phyloP scores from a whole-genome alignment of 116 monocot genomes.

The Trichopus zeylanicus region DNA sequence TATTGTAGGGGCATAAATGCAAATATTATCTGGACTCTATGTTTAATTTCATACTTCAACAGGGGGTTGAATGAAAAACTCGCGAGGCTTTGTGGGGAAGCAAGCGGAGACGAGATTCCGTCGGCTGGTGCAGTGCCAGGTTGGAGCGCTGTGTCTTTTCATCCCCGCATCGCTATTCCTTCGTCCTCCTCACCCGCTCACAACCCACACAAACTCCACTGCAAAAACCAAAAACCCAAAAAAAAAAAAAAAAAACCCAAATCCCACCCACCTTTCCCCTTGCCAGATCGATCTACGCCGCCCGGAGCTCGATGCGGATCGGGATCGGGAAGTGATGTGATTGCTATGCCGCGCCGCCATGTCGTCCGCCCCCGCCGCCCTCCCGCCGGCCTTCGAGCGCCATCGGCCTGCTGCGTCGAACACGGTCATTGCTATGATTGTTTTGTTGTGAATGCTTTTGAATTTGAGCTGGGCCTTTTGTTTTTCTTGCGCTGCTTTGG shows the following conservation, averaged over 20 bases:
- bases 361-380: conserved; percentile 60
- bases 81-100: conserved; percentile 1
- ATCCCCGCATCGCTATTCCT: not conserved
- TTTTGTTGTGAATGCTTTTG: not conserved
- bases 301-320: too few species aligned
- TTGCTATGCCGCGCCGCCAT: too few species aligned
- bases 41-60: too few species aligned
- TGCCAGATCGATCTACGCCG: too few species aligned
- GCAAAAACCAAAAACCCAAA: too few species aligned
- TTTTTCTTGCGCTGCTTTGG: not conserved
- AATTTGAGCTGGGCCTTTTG: not conserved
- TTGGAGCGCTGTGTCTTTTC: not conserved
- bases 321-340: too few species aligned
- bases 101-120: not conserved
- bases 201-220: too few species aligned
- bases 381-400: conserved; percentile 53
- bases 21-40: too few species aligned
- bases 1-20: too few species aligned
- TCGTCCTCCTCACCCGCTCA: not conserved
- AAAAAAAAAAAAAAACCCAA: too few species aligned
- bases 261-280: too few species aligned
- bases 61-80: not conserved
- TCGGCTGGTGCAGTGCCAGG: conserved; percentile 1
- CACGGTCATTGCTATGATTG: conserved; percentile 29
- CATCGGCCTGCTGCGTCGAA: conserved; percentile 40